These are phyloP conservation scores for Botryotinia calthae DNA, from an alignment of 2,329 filamentous ascomycete genomes.

Conservation along the genomic window DNA sequence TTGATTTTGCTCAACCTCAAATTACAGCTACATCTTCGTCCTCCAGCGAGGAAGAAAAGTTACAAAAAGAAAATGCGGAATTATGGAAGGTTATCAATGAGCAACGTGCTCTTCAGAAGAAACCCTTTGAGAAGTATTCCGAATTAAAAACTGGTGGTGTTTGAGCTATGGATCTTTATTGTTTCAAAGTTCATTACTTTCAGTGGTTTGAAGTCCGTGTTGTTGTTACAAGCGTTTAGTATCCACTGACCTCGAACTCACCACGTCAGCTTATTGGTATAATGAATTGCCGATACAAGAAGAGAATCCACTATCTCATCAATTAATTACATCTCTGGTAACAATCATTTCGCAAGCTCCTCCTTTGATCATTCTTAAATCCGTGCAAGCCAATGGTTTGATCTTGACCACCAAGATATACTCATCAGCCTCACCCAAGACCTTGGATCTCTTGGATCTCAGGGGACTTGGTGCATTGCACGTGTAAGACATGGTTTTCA, in stretches of 20 bases:
- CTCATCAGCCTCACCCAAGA: not conserved
- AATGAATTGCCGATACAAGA: not conserved
- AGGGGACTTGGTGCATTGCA: not conserved
- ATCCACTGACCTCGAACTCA: not conserved
- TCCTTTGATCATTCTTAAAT: not conserved
- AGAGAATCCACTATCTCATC: not conserved
- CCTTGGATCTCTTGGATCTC: not conserved
- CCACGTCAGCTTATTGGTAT: not conserved
- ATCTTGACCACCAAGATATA: not conserved
- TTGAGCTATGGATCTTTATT: constrained; percentile 22
- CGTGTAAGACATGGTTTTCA: not conserved
- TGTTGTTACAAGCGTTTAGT: constrained; percentile 10
- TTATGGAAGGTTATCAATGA: constrained; percentile 47
- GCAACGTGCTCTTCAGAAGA: constrained; percentile 45
- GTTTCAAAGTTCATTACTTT: constrained; percentile 3
- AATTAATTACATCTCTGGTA: not conserved
- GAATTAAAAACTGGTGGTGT: constrained; percentile 31
- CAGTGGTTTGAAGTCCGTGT: constrained; percentile 19
- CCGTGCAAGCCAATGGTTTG: not conserved
- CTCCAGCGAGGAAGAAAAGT: constrained; percentile 41
- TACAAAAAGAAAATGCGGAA: constrained; percentile 45
- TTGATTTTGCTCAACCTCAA: constrained; percentile 43
- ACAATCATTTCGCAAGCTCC: not conserved
- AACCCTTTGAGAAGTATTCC: constrained; percentile 39
- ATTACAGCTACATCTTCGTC: constrained; percentile 14